Evolutionary conservation across 768 basidiomycete genomes (phyloP), one percentile per base, ranked within the genome.

Genomic region (Lactarius sp.): DNA sequence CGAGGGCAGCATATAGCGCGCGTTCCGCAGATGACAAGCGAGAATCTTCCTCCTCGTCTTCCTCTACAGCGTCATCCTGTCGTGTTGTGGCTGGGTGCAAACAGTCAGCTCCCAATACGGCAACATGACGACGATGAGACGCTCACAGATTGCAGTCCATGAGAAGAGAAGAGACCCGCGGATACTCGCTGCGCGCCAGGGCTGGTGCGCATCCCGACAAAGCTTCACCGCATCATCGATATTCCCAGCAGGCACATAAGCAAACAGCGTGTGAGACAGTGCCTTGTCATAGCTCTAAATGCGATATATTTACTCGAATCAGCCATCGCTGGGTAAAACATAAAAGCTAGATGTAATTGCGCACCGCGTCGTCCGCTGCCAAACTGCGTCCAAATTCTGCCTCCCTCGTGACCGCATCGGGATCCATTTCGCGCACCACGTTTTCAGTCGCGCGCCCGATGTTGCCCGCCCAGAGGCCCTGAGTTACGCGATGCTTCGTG

Each of bases 101-200:
- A n/a, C 3, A 42, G 44, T 39, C 2, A 52, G 18, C 18, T 16
- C 16, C 55, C 39, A 59, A 27, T 20, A 54, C 42, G 22, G 36
- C 61, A 7, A 66, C 13, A 49, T 6, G 44, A 12, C 18, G 10
- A 63, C 62, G 34, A 37, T 39, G 16, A 50, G 53, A 39, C 14
- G 75, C 83, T 53, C 68, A 90, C 90, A 82, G 3, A 94, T 80
- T 0, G 83, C 81, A 51, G 79, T 78, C 88, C 92, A 94, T 37
- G 81, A 79, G 70, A 92, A 95, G 20, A 93, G 73, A 34, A 85
- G 73, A 1, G 91, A 88, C 1, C 96, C 96, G 6, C 90, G 85
- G 49, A 98, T 83, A 60, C 86, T 90, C 1, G 94, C 93, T 2
- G 93, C 92, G 27, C 93, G 81, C 96, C 96, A 98, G 0, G 92